Evolutionary conservation across 768 basidiomycete species (phyloP), one percentile per base, ranked within the genome.

Genomic region (Floccularia luteovirens): DNA sequence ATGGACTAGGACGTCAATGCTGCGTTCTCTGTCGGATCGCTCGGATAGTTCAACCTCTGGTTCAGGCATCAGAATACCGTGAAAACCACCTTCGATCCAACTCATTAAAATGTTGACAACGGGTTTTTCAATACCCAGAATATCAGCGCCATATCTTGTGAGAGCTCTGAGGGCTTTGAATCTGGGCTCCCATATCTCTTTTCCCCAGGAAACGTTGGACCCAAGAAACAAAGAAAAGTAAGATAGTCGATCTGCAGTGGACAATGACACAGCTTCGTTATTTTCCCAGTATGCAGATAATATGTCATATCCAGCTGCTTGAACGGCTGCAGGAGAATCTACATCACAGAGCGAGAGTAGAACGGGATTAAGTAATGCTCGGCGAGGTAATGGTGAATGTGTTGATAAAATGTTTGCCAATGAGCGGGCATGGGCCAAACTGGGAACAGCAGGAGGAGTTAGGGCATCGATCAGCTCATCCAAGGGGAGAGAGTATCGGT

Each of bases 171-270:
- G 62, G 1, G 85, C 83, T 45, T 77, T 80, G 50, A 81, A 75
- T 14, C 80, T 72, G 1, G 75, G 63, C 47, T 86, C 82, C 70
- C 86, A 86, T 0, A 84, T 60, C 19, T 88, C 86, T n/a, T 60
- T 46, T 2, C 63, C 66, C 85, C 86, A 88, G 0, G 65, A 57
- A 1, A 56, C 59, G 2, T 62, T 52, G 3, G 59, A 52, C 12
- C 58, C 67, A 2, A 76, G 60, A 53, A 89, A 79, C 23, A 87
- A 61, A 12, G 79, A 73, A 38, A 87, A 76, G 43, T 78, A 80
- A 0, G 77, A 64, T 7, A 83, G 57, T 20, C 77, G 66, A 43
- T 88, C 84, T 1, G 75, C 64, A 2, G 75, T 79, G 1, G 62
- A 59, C 16, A 77, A 59, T 16, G 53, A 49, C 16, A 63, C 50